Base-by-base conservation (phyloP, 2,329 filamentous ascomycete species). In the Pseudophaeomoniella oleicola region DNA sequence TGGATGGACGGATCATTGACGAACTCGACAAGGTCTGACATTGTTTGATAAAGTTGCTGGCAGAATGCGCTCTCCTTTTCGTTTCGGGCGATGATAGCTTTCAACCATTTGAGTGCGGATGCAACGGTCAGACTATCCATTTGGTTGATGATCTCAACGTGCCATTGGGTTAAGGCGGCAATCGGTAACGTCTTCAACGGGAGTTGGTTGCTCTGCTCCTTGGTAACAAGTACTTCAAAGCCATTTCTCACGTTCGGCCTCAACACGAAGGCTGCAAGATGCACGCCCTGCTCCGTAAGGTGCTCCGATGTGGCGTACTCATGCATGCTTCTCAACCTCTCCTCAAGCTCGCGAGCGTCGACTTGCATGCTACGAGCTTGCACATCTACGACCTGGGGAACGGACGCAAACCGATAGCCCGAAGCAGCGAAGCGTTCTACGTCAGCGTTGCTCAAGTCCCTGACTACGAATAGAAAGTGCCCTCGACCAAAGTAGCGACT, bases 391-490 rank as follows among this genome's bases (percentile, higher is more conserved):
- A 93, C 78, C 42, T 85, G 75, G 38, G 69, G 68, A 10, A 77
- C 59, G 19, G 73, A 68, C 2, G 81, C 81, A 48, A 93, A 93
- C n/a, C 81, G 73, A 54, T 78, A 92, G 1, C 86, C 85, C 9
- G 71, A 63, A 1, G 81, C 74, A 43, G 78, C 71, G 11, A 93
- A 66, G 17, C 69, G 68, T 36, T 72, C 67, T 0, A 71, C 66
- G 22, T 86, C 81, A 1, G 67, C 61, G 19, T 64, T 63, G 19
- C 58, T 63, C 2, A 81, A 65, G 31, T 69, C 69, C 9, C 77
- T 79, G 4, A 86, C 78, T 6, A 92, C 68, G 47, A 92, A 86
- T 53, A 94, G 72, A 32, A 92, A 67, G 37, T 87, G 83, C 1
- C 86, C 85, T 40, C 75, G 76, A 3, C 80, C 80, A 27, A 75